Base-by-base conservation (phyloP, 495 filamentous ascomycete species). In the Peziza echinospora region DNA sequence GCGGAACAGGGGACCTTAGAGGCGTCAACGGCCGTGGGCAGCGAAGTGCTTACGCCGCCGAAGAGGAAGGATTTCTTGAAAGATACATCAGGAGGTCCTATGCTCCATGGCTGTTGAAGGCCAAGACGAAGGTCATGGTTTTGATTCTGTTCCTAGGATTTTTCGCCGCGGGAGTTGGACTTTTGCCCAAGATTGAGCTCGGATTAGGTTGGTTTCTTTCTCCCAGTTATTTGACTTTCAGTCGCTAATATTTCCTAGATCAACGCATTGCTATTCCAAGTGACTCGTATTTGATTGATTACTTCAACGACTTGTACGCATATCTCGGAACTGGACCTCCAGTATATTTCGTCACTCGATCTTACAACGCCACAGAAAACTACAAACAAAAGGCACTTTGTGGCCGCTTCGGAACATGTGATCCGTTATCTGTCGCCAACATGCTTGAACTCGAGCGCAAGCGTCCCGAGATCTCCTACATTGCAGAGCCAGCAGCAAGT, bases 311-410 rank as follows among this genome's bases (percentile, higher is more conserved):
- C 55, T 71, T 97, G 22, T 84, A 92, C 59, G 75, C 73, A 42
- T 97, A 96, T 60, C 82, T 97, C 57, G 80, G 82, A 41, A 75
- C 77, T 30, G 89, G 89, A 0, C 87, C 91, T 46, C 89, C 89
- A 0, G 85, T 96, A 24, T 97, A 94, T 60, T 97, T 97, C 58
- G 87, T 97, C 25, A 84, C 84, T 23, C 70, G 75, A 5, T 71
- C 80, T 42, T 65, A 92, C 45, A 84, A 94, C 49, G 69, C 72
- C 21, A 93, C 85, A 2, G 55, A 79, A 45, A 68, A 82, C 40
- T 54, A 64, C 9, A 70, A 79, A 26, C 91, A 97, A 57, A 76
- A 80, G 57, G 73, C 89, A 45, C 68, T 97, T 30, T 97, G 89
- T 60, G 80, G 80, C n/a, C 77, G 84, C 3, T 94, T 89, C 61